Percentiles rank a stretch among this genome's conserved stretches.
Evolutionary conservation across 805 yeast species (phyloP).

Genomic region (Cyberlindnera xishuangbannaensis): DNA sequence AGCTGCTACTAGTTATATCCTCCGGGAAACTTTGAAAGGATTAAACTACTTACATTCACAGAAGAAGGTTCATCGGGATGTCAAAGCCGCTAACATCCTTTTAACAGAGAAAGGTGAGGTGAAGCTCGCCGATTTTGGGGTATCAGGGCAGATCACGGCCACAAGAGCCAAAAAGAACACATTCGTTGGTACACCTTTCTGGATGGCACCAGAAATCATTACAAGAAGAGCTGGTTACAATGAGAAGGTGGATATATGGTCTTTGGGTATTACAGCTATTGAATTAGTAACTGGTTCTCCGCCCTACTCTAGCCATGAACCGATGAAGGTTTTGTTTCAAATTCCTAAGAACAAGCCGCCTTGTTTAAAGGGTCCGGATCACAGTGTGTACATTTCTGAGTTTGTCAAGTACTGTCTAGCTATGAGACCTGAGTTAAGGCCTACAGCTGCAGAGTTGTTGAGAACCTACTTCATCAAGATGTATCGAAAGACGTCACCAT

Average conservation of each 20-base stretch:
- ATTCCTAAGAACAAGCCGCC: constrained; percentile 71
- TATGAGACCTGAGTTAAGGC: constrained; percentile 62
- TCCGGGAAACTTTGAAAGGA: constrained; percentile 62
- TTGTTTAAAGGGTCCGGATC: constrained; percentile 36
- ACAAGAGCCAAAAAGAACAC: constrained; percentile 60
- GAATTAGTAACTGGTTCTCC: constrained; percentile 82
- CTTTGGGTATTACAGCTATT: constrained; percentile 85
- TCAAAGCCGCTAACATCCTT: constrained; percentile 84
- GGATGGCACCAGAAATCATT: constrained; percentile 99
- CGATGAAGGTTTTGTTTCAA: constrained; percentile 67
- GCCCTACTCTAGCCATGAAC: constrained; percentile 68
- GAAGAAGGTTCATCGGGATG: constrained; percentile 79
- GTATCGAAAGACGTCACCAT: constrained; percentile 26
- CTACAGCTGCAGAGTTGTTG: constrained; percentile 52
- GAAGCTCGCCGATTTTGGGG: constrained; percentile 92
- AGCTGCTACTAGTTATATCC: constrained; percentile 52
- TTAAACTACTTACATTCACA: constrained; percentile 71
- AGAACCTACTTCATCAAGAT: constrained; percentile 45
- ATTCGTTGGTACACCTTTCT: constrained; percentile 91
- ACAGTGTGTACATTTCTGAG: constrained; percentile 38
- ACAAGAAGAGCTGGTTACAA: constrained; percentile 57
- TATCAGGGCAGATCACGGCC: constrained; percentile 72
- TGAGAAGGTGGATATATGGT: constrained; percentile 93
- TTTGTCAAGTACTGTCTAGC: constrained; percentile 62
- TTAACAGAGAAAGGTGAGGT: constrained; percentile 63